Conservation (phyloP, 2,329 filamentous ascomycete species). For the Monilinia aucupariae region DNA sequence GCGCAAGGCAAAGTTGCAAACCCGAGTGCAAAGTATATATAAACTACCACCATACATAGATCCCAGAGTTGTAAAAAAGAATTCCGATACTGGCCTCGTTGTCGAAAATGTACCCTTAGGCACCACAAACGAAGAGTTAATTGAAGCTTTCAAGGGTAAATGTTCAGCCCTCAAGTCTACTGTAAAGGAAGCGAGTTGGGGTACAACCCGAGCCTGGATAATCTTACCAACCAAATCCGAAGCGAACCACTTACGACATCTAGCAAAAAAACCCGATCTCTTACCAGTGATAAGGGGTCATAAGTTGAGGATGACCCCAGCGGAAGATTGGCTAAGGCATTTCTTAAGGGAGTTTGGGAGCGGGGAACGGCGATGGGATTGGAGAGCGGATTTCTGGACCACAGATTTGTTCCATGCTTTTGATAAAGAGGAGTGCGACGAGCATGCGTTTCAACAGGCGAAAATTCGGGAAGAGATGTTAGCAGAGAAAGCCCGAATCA, state of each 20-base stretch:
- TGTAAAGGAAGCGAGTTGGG: background rate
- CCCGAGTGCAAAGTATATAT: conserved; percentile 2
- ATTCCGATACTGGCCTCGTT: background rate
- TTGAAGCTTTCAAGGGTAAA: conserved; percentile 2
- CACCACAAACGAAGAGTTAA: background rate
- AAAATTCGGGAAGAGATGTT: background rate
- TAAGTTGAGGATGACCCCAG: background rate
- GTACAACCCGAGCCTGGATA: background rate
- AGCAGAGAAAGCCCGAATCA: background rate
- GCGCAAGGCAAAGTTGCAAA: background rate
- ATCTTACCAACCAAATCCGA: background rate
- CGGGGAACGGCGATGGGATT: background rate
- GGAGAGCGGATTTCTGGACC: conserved; percentile 13
- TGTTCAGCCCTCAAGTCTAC: conserved; percentile 8
- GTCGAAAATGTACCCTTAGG: background rate
- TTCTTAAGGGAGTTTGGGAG: background rate
- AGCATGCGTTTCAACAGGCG: background rate
- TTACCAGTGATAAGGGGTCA: background rate
- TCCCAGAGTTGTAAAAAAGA: background rate
- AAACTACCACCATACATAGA: conserved; percentile 6
- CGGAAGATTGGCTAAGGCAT: background rate
- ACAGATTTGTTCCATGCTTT: conserved; percentile 10
- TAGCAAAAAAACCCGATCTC: background rate
- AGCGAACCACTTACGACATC: background rate
- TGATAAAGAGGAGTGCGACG: background rate